A percentile compares a stretch with the other conserved stretches of the same genome.
Conservation (phyloP, 257 asterid species). For the Nicotiana tomentosiformis region DNA sequence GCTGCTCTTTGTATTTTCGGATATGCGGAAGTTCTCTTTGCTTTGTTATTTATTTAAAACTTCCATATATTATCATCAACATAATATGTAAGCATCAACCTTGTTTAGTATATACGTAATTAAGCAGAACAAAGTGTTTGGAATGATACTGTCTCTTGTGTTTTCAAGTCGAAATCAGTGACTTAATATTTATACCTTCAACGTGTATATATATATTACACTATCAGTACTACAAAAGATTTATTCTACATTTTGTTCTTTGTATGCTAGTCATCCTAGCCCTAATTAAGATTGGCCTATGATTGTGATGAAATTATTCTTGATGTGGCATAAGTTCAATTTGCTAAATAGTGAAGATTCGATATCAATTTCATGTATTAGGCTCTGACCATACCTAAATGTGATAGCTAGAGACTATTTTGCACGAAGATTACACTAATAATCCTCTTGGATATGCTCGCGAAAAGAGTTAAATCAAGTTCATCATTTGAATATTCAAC, state of each 20-base stretch:
- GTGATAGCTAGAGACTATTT: neutral
- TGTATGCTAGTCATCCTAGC: neutral
- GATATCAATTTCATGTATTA: neutral
- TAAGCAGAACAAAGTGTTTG: neutral
- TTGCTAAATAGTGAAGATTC: neutral
- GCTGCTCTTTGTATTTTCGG: constrained; percentile 4
- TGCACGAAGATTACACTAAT: neutral
- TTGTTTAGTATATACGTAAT: neutral
- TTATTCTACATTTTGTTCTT: no score
- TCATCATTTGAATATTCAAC: neutral
- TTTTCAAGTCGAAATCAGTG: neutral
- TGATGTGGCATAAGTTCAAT: neutral
- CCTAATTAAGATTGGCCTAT: neutral
- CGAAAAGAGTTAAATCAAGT: neutral
- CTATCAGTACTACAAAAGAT: neutral
- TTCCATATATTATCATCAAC: neutral
- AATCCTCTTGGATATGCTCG: neutral
- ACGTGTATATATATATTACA: neutral
- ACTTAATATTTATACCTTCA: no score
- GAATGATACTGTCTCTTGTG: neutral
- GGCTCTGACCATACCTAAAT: neutral
- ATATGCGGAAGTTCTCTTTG: neutral
- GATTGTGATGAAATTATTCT: neutral
- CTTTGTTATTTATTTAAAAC: neutral
- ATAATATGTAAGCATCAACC: neutral